phyloP scores from a whole-genome alignment of 2,329 filamentous ascomycete species.

The Cladosporium sp. region DNA sequence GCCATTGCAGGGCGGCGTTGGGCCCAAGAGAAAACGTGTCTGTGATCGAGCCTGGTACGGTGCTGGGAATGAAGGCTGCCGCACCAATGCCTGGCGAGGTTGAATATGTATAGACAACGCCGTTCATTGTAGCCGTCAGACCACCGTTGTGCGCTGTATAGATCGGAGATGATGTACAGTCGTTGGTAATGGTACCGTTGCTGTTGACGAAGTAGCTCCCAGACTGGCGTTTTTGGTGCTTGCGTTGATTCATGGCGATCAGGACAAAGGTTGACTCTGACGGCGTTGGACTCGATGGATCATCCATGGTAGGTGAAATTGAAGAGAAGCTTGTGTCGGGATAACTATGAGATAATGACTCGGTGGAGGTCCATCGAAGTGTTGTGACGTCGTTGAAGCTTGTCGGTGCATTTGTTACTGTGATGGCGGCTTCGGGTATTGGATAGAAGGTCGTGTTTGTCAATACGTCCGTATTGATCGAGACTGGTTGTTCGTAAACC shows the following conservation, averaged over 20 bases:
- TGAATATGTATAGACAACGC: slow-evolving; percentile 26
- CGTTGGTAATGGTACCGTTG: slow-evolving; percentile 28
- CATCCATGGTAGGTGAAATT: neutral
- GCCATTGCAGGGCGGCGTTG: slow-evolving; percentile 23
- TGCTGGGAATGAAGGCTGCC: slow-evolving; percentile 23
- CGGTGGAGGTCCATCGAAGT: slow-evolving; percentile 22
- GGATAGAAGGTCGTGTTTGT: slow-evolving; percentile 29
- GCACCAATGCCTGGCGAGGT: slow-evolving; percentile 22
- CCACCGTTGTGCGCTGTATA: slow-evolving; percentile 25
- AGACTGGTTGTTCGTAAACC: slow-evolving; percentile 27
- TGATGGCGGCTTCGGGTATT: slow-evolving; percentile 22
- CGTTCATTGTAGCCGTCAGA: slow-evolving; percentile 25
- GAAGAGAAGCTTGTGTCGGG: neutral
- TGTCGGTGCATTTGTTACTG: slow-evolving; percentile 28
- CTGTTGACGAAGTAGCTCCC: slow-evolving; percentile 23
- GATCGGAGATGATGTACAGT: slow-evolving; percentile 26
- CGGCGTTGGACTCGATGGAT: slow-evolving; percentile 13
- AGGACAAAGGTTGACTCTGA: slow-evolving; percentile 19
- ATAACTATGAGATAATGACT: neutral
- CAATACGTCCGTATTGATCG: slow-evolving; percentile 24
- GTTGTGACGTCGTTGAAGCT: slow-evolving; percentile 26
- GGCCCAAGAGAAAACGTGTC: slow-evolving; percentile 23
- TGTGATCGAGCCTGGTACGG: slow-evolving; percentile 23
- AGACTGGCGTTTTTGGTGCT: slow-evolving; percentile 19
- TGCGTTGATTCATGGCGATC: slow-evolving; percentile 8